Percentiles rank a stretch among this genome's conserved stretches.
Evolutionary conservation across 1,139 yeast genomes (phyloP).

Genomic region (Suhomyces anneliseae): DNA sequence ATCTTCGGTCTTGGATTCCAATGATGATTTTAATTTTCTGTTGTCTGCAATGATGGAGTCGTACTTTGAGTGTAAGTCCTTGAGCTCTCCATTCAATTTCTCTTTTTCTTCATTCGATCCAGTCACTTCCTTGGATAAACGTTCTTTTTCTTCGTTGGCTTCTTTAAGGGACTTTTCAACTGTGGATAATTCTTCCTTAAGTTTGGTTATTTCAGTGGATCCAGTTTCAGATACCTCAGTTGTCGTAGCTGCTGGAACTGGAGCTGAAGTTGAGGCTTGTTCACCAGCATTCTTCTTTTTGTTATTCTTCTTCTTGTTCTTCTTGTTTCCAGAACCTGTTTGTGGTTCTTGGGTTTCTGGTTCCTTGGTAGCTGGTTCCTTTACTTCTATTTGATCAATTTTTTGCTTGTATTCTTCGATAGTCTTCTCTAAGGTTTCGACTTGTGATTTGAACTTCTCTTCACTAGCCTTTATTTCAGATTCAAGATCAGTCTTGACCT

Average conservation of each 20-base stretch:
- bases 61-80: conserved; percentile 2
- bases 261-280: neutral
- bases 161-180: conserved; percentile 1
- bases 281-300: conserved; percentile 2
- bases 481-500: conserved; percentile 4
- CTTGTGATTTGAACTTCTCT: neutral
- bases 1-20: conserved; percentile 46
- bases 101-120: conserved; percentile 4
- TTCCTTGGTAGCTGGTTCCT: neutral
- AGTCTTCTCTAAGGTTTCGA: neutral
- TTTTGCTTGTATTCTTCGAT: conserved; percentile 1
- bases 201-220: neutral
- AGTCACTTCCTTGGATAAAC: conserved; percentile 1
- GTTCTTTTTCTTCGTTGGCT: conserved; percentile 1
- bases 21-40: conserved; percentile 22
- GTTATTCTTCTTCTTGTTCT: conserved; percentile 7
- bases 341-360: neutral
- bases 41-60: conserved; percentile 7
- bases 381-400: neutral
- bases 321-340: conserved; percentile 1
- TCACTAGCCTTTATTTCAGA: neutral
- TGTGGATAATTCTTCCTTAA: neutral
- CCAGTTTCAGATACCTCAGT: neutral
- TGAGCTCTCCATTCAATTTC: conserved; percentile 1
- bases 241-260: neutral